phyloP scores from a whole-genome alignment of 148 eudicot genomes.

The Limonium bicolor region DNA sequence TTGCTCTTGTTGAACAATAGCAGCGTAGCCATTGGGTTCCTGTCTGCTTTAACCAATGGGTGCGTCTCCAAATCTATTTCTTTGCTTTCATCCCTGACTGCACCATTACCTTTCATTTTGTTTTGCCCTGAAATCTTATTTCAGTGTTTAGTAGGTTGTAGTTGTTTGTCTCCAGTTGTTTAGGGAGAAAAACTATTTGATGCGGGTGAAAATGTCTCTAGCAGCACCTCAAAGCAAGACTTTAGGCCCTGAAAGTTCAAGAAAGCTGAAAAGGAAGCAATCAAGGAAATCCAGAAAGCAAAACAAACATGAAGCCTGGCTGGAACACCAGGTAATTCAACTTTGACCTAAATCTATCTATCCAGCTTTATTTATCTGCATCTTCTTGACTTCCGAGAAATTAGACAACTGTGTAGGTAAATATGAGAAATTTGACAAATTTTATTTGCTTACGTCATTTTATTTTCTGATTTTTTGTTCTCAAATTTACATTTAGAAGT shows the following conservation, averaged over 20 bases:
- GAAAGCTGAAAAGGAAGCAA: slow-evolving; percentile 46
- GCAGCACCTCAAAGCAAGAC: too few relatives aligned
- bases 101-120: too few relatives aligned
- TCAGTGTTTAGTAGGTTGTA: too few relatives aligned
- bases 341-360: not conserved
- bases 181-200: too few relatives aligned
- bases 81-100: too few relatives aligned
- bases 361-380: not conserved
- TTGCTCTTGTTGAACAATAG: too few relatives aligned
- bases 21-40: too few relatives aligned
- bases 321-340: slow-evolving; percentile 28
- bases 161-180: too few relatives aligned
- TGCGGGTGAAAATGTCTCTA: too few relatives aligned
- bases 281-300: slow-evolving; percentile 43
- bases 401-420: not conserved
- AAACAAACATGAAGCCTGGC: slow-evolving; percentile 48
- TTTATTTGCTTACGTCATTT: not conserved
- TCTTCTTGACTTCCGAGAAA: not conserved
- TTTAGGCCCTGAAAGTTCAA: slow-evolving; percentile 26
- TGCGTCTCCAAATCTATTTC: too few relatives aligned
- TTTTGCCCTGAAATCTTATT: too few relatives aligned
- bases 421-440: not conserved
- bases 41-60: too few relatives aligned
- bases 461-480: not conserved
- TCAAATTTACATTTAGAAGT: not conserved